Base-by-base conservation (phyloP, 495 filamentous ascomycete species). In the Aspergillus coremiiformis region DNA sequence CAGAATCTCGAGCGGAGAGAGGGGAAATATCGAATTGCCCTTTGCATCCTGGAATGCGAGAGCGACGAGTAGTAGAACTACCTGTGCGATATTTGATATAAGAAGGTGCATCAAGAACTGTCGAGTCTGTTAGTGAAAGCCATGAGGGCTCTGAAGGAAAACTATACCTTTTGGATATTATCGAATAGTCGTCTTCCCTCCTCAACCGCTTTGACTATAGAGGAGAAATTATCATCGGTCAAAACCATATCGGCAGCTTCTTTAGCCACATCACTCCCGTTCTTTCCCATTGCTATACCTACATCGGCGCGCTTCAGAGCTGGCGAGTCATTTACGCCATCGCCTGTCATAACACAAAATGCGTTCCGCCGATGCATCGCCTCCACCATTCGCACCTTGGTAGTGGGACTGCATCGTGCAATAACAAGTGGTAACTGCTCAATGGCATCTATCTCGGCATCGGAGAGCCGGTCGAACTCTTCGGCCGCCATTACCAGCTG, bases 251-350 rank as follows among this genome's bases (percentile, higher is more conserved):
- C 89, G 4, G 89, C 83, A 1, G 89, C 89, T 29, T 86, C 87
- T 63, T 91, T 94, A 22, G 90, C 90, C n/a, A 95, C 90, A 55
- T 95, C 90, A 21, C 85, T 90, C 4, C 90, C 90, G 39, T 82
- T 74, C 39, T 84, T 80, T 12, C 87, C 88, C 87, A 92, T 91
- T 19, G 87, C 88, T 52, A 93, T 93, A 23, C 88, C 88, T 7
- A 91, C 86, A 57, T 93, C 88, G 3, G 89, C 85, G 20, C 80
- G 73, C 52, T 84, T 85, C 23, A 94, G 72, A 10, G 85, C 86
- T 0, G 89, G 89, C 0, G 87, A 86, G 55, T 94, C 88, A 57
- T 94, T 94, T 44, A 94, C 89, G 5, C 89, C 88, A 60, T 94
- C 89, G 12, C 88, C 84, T 15, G 82, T 87, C 83, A 87, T 87